Conservation (phyloP, 106 monocot species). For the Dendrobium chrysotoxum region DNA sequence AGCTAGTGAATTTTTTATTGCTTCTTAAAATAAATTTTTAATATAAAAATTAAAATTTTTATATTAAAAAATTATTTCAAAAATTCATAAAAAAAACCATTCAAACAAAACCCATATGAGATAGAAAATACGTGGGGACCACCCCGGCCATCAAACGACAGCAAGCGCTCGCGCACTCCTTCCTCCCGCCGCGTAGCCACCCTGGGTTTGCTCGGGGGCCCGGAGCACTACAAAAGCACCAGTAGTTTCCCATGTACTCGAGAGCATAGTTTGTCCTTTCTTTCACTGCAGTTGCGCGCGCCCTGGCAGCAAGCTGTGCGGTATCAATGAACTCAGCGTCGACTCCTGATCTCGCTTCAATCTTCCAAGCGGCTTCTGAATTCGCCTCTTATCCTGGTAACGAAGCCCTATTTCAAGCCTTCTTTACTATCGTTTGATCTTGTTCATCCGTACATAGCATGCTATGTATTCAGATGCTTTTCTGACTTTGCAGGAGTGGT, state of each 20-base stretch:
- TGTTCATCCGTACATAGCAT: background rate
- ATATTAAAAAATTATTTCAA: too few species aligned
- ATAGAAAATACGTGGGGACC: too few species aligned
- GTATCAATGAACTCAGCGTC: conserved; percentile 26
- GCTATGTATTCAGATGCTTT: background rate
- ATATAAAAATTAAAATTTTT: too few species aligned
- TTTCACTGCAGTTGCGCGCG: conserved; percentile 11
- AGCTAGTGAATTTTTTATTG: too few species aligned
- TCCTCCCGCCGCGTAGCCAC: background rate
- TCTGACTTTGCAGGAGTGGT: background rate
- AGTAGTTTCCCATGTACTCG: background rate
- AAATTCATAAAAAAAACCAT: too few species aligned
- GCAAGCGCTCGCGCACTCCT: background rate
- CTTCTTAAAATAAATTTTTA: too few species aligned
- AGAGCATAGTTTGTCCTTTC: background rate
- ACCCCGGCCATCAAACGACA: too few species aligned
- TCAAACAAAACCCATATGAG: too few species aligned
- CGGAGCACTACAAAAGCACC: too few species aligned
- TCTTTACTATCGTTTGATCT: background rate
- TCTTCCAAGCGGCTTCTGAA: conserved; percentile 68
- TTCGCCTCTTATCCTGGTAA: conserved; percentile 80
- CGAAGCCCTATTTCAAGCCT: background rate
- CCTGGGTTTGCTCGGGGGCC: background rate
- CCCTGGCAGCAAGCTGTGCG: background rate
- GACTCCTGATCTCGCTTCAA: conserved; percentile 18